These are phyloP conservation scores for Fusarium albidum DNA, from an alignment of 2,329 filamentous ascomycete species.

Conservation along the genomic window DNA sequence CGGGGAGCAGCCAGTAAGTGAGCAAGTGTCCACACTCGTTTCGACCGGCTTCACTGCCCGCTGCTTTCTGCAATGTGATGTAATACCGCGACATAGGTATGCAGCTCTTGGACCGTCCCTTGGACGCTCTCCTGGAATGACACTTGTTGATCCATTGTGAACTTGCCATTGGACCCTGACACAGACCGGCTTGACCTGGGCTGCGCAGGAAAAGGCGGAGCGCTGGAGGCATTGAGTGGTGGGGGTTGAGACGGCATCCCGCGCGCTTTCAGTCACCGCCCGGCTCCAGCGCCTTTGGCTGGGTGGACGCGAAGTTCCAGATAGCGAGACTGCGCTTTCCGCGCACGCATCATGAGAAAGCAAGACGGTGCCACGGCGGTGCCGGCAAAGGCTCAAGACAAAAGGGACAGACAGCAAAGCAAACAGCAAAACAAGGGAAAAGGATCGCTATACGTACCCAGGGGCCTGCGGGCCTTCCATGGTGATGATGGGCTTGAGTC, in stretches of 20 bases:
- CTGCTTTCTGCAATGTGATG: conserved; percentile 29
- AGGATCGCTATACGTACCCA: conserved; percentile 47
- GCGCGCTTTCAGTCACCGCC: not conserved
- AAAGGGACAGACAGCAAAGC: conserved; percentile 1
- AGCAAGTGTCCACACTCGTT: conserved; percentile 38
- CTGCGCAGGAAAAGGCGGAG: conserved; percentile 1
- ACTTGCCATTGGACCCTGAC: conserved; percentile 6
- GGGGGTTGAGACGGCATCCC: conserved; percentile 7
- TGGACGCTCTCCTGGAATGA: conserved; percentile 15
- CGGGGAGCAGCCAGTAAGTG: conserved; percentile 12
- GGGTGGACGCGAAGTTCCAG: conserved; percentile 1
- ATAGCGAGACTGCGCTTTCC: not conserved
- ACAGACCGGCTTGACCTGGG: not conserved
- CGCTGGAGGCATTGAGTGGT: conserved; percentile 2
- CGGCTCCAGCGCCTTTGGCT: not conserved
- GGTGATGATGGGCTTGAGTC: conserved; percentile 79
- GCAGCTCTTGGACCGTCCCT: conserved; percentile 14
- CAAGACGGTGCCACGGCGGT: not conserved
- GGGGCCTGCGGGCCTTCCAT: conserved; percentile 60
- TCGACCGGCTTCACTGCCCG: conserved; percentile 29
- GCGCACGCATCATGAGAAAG: conserved; percentile 2
- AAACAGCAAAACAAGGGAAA: conserved; percentile 6
- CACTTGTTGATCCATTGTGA: conserved; percentile 21
- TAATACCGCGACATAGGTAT: conserved; percentile 25
- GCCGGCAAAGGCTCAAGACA: not conserved